Evolutionary conservation across 768 basidiomycete species (phyloP), one percentile per base, ranked within the genome.

Genomic region (Roridomyces roridus): DNA sequence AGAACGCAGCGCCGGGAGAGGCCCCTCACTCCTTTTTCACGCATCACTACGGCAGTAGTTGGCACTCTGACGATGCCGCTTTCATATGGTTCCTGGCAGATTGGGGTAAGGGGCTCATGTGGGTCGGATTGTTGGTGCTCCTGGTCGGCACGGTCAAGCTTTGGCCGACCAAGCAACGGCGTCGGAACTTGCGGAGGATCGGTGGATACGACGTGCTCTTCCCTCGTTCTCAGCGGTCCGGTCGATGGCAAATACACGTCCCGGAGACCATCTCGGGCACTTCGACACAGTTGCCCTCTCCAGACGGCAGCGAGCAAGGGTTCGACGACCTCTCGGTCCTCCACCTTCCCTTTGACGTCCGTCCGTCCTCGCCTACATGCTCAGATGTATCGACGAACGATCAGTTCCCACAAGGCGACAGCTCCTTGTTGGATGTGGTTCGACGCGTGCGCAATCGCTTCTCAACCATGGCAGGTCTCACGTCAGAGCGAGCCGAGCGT

Each of bases 11-110:
- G 57, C 79, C 83, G 43, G 86, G 77, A 36, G 91, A 95, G 64
- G 92, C 91, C 0, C 93, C 94, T 1, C 84, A 96, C 67, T 86
- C 94, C 6, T 98, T 95, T 83, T 98, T 98, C 74, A 83, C 87
- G n/a, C 96, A 99, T 72, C 96, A 86, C 77, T 99, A 98, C 66
- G 96, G 95, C 26, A 97, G 95, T 68, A 94, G 92, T 66, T 99
- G 96, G 96, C 96, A 99, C 67, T 88, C 94, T 5, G 95, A 96
- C 67, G 96, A 99, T 71, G 97, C 96, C 25, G 93, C 89, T n/a
- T 97, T 98, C 76, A 94, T 98, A 68, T 85, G 87, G 40, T 98
- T 98, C 79, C 81, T 98, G 49, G 91, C 85, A 36, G 81, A 82
- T 21, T 96, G 93, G 88, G 96, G 96, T 54, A 95, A 92, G 69